These are phyloP conservation scores for Adansonia madagascariensis DNA, from an alignment of 441 rosid species.

Conservation along the genomic window DNA sequence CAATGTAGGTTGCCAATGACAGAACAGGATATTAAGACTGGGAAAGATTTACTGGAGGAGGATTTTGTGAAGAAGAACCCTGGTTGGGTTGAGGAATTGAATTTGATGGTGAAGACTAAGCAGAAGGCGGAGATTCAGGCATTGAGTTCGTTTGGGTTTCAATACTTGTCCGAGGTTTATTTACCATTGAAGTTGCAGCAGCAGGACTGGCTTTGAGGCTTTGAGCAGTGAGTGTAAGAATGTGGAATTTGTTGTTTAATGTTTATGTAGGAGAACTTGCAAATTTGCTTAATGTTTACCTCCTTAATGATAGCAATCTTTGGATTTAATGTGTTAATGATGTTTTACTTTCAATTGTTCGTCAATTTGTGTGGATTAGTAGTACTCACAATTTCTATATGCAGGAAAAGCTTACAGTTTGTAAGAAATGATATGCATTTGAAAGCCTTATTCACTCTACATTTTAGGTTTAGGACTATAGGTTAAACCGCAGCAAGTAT, in stretches of 20 bases:
- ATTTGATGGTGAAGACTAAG: slow-evolving; percentile 90
- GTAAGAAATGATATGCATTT: slow-evolving; percentile 8
- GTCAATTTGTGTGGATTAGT: neutral
- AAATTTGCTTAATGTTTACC: neutral
- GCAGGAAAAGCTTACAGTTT: slow-evolving; percentile 4
- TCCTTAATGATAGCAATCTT: neutral
- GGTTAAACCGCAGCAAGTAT: neutral
- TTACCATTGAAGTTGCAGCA: slow-evolving; percentile 96
- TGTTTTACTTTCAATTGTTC: neutral
- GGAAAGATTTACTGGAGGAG: slow-evolving; percentile 90
- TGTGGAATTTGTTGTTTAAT: neutral
- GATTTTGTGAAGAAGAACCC: slow-evolving; percentile 99
- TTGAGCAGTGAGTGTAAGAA: slow-evolving; percentile 35
- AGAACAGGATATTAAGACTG: slow-evolving; percentile 97
- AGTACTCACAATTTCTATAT: neutral
- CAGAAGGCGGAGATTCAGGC: slow-evolving; percentile 99
- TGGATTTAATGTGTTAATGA: neutral
- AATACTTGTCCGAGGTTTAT: slow-evolving; percentile 93
- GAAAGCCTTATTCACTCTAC: neutral
- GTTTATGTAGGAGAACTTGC: slow-evolving; percentile 14
- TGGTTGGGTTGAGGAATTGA: slow-evolving; percentile 96
- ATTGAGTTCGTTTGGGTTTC: slow-evolving; percentile 88
- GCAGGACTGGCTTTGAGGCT: slow-evolving; percentile 98
- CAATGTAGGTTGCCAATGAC: slow-evolving; percentile 95
- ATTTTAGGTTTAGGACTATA: neutral